phyloP scores from a whole-genome alignment of 148 eudicot species.

The Hydrangea macrophylla region DNA sequence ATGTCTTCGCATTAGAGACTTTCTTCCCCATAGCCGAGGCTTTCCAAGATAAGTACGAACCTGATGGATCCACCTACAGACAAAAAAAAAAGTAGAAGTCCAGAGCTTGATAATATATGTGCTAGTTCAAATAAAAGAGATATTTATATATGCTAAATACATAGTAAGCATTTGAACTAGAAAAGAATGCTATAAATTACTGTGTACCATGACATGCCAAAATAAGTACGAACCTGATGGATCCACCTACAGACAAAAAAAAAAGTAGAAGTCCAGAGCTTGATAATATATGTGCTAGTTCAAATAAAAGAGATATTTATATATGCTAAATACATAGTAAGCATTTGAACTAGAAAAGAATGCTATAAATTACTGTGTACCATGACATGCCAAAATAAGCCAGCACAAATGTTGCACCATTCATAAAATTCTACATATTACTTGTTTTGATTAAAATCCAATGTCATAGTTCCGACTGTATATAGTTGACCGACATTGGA shows the following conservation, averaged over 20 bases:
- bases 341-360: not conserved
- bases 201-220: constrained; percentile 91
- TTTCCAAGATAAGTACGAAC: constrained; percentile 98
- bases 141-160: not conserved
- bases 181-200: not conserved
- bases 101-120: too few species aligned
- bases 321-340: too few species aligned
- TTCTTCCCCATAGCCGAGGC: constrained; percentile 99
- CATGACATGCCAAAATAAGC: not conserved
- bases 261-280: not conserved
- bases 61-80: constrained; percentile 90
- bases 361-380: not conserved
- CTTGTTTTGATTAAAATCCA: too few species aligned
- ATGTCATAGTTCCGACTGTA: too few species aligned
- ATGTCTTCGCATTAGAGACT: constrained; percentile 96
- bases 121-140: not conserved
- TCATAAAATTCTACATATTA: too few species aligned
- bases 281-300: too few species aligned
- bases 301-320: too few species aligned
- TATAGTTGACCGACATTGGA: constrained; percentile 1
- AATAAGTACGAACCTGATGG: constrained; percentile 98
- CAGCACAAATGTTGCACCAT: too few species aligned
- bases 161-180: not conserved
- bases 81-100: not conserved
- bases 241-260: constrained; percentile 57